Evolutionary conservation across 345 rosid species (phyloP).

Genomic region (Euphorbia peplus): DNA sequence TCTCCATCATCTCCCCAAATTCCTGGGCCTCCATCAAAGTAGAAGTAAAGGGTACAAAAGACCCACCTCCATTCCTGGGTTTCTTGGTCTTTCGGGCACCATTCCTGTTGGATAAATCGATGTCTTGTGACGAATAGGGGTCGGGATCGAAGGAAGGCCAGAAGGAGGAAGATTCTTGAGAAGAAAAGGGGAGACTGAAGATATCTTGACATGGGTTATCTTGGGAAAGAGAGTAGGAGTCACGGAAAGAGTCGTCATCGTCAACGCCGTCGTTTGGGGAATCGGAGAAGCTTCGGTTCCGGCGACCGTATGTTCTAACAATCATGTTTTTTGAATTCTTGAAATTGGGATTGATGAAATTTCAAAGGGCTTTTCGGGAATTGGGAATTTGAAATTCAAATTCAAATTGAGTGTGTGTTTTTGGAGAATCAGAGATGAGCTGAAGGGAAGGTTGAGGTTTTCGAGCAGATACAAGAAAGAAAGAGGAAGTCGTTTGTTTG

Average conservation of each 20-base stretch:
- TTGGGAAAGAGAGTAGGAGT: conserved; percentile 42
- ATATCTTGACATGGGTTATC: conserved; percentile 52
- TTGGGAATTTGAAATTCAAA: neutral
- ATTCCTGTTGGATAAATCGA: conserved; percentile 26
- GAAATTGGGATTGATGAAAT: neutral
- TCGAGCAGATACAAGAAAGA: neutral
- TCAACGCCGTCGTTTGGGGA: conserved; percentile 40
- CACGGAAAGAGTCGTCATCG: conserved; percentile 33
- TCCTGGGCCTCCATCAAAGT: conserved; percentile 97
- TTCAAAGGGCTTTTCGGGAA: conserved; percentile 10
- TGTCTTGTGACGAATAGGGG: conserved; percentile 22
- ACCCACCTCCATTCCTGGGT: conserved; percentile 1
- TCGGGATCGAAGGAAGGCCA: conserved; percentile 44
- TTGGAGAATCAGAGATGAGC: neutral
- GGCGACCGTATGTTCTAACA: conserved; percentile 92
- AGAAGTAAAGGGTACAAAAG: conserved; percentile 44
- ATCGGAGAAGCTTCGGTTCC: conserved; percentile 59
- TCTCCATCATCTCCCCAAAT: conserved; percentile 98
- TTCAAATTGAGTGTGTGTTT: neutral
- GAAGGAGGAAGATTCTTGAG: conserved; percentile 73
- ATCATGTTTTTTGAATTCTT: conserved; percentile 45
- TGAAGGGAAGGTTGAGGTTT: neutral
- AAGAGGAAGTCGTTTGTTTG: conserved; percentile 1
- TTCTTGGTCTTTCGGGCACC: conserved; percentile 24
- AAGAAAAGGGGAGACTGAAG: conserved; percentile 46